Conservation (phyloP, 2,329 filamentous ascomycete species). For the Cryphonectria naterciae region DNA sequence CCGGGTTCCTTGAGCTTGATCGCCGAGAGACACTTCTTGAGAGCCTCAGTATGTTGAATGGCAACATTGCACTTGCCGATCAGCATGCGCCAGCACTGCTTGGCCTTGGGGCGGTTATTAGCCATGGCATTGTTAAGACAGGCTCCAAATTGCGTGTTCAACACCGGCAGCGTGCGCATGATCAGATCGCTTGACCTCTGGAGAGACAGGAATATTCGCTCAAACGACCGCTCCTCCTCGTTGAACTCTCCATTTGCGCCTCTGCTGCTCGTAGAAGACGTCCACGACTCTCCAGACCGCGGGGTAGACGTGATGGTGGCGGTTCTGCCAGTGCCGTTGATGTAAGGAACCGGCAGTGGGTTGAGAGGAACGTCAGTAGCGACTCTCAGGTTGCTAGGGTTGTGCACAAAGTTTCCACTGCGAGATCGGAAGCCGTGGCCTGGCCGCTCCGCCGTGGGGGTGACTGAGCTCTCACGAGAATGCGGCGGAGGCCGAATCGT, state of each 20-base stretch:
- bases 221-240: constrained; percentile 81
- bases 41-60: constrained; percentile 72
- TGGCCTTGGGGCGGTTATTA: constrained; percentile 59
- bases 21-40: constrained; percentile 73
- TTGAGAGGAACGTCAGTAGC: constrained; percentile 55
- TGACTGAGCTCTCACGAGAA: constrained; percentile 56
- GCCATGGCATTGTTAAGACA: constrained; percentile 67
- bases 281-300: constrained; percentile 80
- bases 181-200: constrained; percentile 75
- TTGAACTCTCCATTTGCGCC: constrained; percentile 63
- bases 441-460: constrained; percentile 56
- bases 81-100: constrained; percentile 70
- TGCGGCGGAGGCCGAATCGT: constrained; percentile 52
- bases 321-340: constrained; percentile 55
- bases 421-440: constrained; percentile 43
- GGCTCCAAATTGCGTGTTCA: constrained; percentile 67
- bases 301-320: constrained; percentile 68
- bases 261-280: constrained; percentile 58
- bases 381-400: constrained; percentile 59
- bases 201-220: constrained; percentile 78
- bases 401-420: constrained; percentile 47
- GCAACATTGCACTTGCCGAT: constrained; percentile 73
- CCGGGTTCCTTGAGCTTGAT: constrained; percentile 87
- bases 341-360: constrained; percentile 41
- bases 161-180: constrained; percentile 70